Conservation (phyloP, 352 stramenopile genomes). For the Aphanomyces stellatus region DNA sequence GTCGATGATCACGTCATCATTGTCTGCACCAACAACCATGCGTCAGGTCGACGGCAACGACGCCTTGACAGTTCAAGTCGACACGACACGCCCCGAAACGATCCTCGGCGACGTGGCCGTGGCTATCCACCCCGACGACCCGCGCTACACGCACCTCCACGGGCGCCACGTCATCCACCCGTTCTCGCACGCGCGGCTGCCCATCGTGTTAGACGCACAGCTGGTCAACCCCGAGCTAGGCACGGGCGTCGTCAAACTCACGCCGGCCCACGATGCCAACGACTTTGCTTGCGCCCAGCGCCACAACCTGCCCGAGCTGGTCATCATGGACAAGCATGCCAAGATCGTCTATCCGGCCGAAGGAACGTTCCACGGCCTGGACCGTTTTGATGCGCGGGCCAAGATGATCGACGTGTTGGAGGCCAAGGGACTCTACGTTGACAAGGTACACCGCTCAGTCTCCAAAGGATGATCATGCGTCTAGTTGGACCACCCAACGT, state of each 20-base stretch:
- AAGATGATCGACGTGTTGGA: constrained; percentile 90
- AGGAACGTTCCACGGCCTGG: constrained; percentile 86
- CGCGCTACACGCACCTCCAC: constrained; percentile 91
- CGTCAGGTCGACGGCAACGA: constrained; percentile 40
- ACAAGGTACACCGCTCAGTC: constrained; percentile 80
- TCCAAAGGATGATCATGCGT: neutral
- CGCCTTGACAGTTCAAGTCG: constrained; percentile 87
- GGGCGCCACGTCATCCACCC: constrained; percentile 94
- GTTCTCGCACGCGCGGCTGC: constrained; percentile 84
- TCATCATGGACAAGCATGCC: constrained; percentile 67
- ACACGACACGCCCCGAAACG: constrained; percentile 97
- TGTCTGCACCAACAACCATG: no score
- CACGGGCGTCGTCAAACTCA: constrained; percentile 94
- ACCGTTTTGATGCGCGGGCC: constrained; percentile 91
- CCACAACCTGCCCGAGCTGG: constrained; percentile 81
- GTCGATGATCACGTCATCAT: constrained; percentile 11
- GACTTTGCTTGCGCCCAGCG: constrained; percentile 98
- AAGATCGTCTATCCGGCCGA: constrained; percentile 67
- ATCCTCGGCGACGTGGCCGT: constrained; percentile 98
- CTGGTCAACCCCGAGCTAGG: constrained; percentile 99
- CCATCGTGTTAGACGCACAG: constrained; percentile 92
- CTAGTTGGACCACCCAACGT: constrained; percentile 34
- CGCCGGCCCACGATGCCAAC: constrained; percentile 98
- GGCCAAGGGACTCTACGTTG: constrained; percentile 77
- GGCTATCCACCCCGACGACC: constrained; percentile 95